A percentile compares a stretch with the other conserved stretches of the same genome.
phyloP scores from a whole-genome alignment of 176 grass and related monocot species.

The Tillandsia fasciculata region DNA sequence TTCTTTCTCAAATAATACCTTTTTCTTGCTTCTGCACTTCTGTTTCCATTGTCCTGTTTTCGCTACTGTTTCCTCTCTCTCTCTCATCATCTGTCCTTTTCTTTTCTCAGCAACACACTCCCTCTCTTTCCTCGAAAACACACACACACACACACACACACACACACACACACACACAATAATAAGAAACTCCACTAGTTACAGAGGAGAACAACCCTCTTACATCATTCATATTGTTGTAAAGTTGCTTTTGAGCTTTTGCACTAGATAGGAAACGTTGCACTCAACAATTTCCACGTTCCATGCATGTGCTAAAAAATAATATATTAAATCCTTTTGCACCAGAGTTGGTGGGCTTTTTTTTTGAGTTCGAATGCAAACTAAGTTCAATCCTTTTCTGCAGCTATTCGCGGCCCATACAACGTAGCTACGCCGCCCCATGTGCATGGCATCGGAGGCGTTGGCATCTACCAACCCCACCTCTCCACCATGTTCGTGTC shows the following conservation, averaged over 20 bases:
- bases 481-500: constrained; percentile 7
- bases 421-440: constrained; percentile 16
- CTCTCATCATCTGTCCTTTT: neutral
- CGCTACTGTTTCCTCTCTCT: neutral
- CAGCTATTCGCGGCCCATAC: constrained; percentile 31
- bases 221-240: neutral
- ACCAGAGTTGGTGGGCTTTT: too few relatives aligned
- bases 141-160: neutral
- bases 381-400: neutral
- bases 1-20: neutral
- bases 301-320: too few relatives aligned
- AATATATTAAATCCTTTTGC: too few relatives aligned
- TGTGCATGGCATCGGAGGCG: neutral
- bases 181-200: too few relatives aligned
- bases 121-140: neutral
- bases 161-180: neutral
- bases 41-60: neutral
- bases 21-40: neutral
- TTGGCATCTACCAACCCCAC: constrained; percentile 21
- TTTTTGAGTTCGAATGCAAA: neutral
- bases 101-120: neutral
- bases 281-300: too few relatives aligned
- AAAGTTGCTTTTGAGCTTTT: neutral
- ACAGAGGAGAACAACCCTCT: too few relatives aligned
- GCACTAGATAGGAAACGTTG: neutral